Percentiles rank a stretch among this genome's conserved stretches.
These are phyloP conservation scores for Isatis lusitanica DNA, from an alignment of 441 rosid species.

Conservation along the genomic window DNA sequence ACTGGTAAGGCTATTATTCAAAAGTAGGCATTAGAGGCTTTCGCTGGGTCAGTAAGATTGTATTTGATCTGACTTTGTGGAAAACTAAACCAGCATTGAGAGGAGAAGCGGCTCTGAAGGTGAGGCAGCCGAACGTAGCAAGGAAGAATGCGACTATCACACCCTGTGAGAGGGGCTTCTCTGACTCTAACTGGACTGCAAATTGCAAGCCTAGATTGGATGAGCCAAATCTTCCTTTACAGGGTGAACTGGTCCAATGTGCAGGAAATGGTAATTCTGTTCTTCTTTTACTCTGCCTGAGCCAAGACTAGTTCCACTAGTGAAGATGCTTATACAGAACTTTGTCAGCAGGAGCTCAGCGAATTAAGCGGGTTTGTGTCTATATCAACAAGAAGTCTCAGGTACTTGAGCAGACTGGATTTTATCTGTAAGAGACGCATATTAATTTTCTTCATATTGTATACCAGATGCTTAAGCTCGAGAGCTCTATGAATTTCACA, in stretches of 20 bases:
- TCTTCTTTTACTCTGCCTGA: conserved; percentile 1
- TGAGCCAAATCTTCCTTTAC: conserved; percentile 56
- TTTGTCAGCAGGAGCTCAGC: conserved; percentile 54
- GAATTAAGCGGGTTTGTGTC: conserved; percentile 63
- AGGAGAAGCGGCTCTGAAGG: conserved; percentile 82
- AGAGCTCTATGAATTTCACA: conserved; percentile 29
- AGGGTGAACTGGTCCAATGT: conserved; percentile 70
- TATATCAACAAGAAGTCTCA: conserved; percentile 79
- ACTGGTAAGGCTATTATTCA: conserved; percentile 50
- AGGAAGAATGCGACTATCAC: conserved; percentile 80
- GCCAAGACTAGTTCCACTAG: not conserved
- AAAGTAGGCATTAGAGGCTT: not conserved
- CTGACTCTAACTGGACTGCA: conserved; percentile 50
- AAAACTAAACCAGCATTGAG: conserved; percentile 58
- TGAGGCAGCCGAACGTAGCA: conserved; percentile 78
- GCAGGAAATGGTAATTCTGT: conserved; percentile 61
- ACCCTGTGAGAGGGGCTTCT: conserved; percentile 66
- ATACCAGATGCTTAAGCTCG: not conserved
- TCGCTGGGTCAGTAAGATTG: not conserved
- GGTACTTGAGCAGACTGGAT: conserved; percentile 43
- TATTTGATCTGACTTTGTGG: conserved; percentile 11
- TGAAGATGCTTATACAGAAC: conserved; percentile 23
- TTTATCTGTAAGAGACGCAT: not conserved
- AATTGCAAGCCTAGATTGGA: conserved; percentile 41
- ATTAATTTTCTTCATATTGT: not conserved